Percentiles rank a stretch among this genome's conserved stretches.
phyloP scores from a whole-genome alignment of 345 rosid genomes.

The Salix exigua region DNA sequence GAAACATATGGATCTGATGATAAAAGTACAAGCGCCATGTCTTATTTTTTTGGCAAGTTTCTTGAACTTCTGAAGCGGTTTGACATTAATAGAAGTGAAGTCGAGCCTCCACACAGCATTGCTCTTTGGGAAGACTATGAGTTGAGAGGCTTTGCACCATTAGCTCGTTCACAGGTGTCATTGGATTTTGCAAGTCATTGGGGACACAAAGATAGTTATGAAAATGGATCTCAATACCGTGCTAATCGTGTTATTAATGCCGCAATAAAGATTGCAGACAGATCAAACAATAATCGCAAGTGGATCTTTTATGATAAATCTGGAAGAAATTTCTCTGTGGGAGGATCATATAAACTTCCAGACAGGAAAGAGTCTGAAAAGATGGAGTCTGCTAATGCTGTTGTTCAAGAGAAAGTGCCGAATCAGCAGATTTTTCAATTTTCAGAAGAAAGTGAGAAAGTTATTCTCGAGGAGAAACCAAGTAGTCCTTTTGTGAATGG shows the following conservation, averaged over 20 bases:
- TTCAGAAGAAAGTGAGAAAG: conserved; percentile 23
- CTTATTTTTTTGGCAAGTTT: conserved; percentile 56
- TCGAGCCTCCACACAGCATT: conserved; percentile 15
- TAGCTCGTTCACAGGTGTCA: conserved; percentile 38
- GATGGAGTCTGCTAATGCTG: not conserved
- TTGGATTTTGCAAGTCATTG: conserved; percentile 55
- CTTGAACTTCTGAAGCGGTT: conserved; percentile 44
- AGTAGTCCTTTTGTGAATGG: conserved; percentile 25
- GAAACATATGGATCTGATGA: conserved; percentile 41
- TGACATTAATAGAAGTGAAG: conserved; percentile 19
- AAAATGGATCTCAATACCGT: conserved; percentile 48
- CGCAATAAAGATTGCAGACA: conserved; percentile 52
- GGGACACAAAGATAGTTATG: conserved; percentile 36
- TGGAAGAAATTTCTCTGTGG: conserved; percentile 28
- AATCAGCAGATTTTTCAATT: not conserved
- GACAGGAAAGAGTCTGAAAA: conserved; percentile 20
- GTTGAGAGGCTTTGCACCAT: conserved; percentile 68
- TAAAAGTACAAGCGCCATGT: conserved; percentile 43
- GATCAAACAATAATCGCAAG: conserved; percentile 38
- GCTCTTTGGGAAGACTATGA: conserved; percentile 94
- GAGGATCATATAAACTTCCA: conserved; percentile 10
- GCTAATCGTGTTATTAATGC: conserved; percentile 50
- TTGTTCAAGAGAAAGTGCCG: conserved; percentile 17
- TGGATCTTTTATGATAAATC: conserved; percentile 54
- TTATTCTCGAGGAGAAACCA: conserved; percentile 23